phyloP scores from a whole-genome alignment of 305 asterid species.

The Fraxinus ornus region DNA sequence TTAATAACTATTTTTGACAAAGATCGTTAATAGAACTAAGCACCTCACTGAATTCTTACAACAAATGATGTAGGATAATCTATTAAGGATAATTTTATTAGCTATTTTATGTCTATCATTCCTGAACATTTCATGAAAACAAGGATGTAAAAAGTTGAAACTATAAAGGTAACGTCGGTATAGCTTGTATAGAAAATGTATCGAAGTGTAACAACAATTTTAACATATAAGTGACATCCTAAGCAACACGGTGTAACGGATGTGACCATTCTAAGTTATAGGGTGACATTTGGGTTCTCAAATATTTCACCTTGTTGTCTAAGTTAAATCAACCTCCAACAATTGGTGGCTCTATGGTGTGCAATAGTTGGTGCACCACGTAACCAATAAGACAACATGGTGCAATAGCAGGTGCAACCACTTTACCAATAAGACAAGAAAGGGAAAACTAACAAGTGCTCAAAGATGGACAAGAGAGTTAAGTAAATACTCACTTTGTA shows the following conservation, averaged over 20 bases:
- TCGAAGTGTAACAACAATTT: not conserved
- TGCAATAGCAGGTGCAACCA: not conserved
- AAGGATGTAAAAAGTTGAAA: not conserved
- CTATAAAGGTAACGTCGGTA: not conserved
- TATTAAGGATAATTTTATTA: not conserved
- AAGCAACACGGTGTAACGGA: not conserved
- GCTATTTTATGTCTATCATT: not conserved
- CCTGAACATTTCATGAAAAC: not conserved
- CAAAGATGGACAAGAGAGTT: not conserved
- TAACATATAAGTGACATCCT: not conserved
- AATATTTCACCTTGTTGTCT: not conserved
- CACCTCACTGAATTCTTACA: not conserved
- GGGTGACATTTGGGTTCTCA: not conserved
- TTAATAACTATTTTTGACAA: not conserved
- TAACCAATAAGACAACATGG: not conserved
- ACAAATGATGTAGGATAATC: not conserved
- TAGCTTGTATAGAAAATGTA: not conserved
- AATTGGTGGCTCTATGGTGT: not conserved
- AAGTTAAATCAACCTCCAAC: not conserved
- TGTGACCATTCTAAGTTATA: not conserved
- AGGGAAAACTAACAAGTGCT: not conserved
- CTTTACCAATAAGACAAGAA: not conserved
- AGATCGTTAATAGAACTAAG: not conserved
- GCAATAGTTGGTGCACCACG: not conserved
- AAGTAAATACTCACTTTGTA: not conserved